Conservation (phyloP, 805 yeast species). For the Starmera amethionina region DNA sequence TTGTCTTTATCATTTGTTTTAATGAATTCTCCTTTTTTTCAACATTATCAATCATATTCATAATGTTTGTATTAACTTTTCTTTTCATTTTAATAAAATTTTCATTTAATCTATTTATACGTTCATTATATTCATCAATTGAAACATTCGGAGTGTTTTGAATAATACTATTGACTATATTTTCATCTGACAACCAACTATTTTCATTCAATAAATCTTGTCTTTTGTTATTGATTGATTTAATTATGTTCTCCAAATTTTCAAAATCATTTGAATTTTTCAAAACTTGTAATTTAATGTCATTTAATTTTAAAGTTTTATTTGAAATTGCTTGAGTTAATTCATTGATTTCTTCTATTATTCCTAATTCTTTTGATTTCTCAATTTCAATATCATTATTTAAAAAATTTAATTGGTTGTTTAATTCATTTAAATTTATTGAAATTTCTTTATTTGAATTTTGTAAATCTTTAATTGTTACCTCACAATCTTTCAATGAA, state of each 20-base stretch:
- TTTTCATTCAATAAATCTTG: slow-evolving; percentile 41
- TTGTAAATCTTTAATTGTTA: slow-evolving; percentile 25
- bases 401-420: slow-evolving; percentile 17
- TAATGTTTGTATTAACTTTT: slow-evolving; percentile 75
- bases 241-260: slow-evolving; percentile 30
- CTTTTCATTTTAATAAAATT: slow-evolving; percentile 63
- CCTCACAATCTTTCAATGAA: slow-evolving; percentile 26
- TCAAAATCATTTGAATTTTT: slow-evolving; percentile 46
- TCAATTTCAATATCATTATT: slow-evolving; percentile 21
- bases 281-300: slow-evolving; percentile 42
- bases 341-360: slow-evolving; percentile 69
- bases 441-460: slow-evolving; percentile 17
- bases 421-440: slow-evolving; percentile 19
- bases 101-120: slow-evolving; percentile 45
- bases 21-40: slow-evolving; percentile 78
- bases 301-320: slow-evolving; percentile 30
- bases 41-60: slow-evolving; percentile 86
- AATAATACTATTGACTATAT: slow-evolving; percentile 44
- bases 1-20: slow-evolving; percentile 72
- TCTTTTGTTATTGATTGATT: slow-evolving; percentile 27
- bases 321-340: slow-evolving; percentile 36
- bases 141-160: slow-evolving; percentile 55
- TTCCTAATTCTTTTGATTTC: slow-evolving; percentile 48
- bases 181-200: slow-evolving; percentile 67
- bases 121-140: slow-evolving; percentile 49